These are phyloP conservation scores for Marasmius sp. DNA, from an alignment of 1,284 basidiomycete species.

Conservation along the genomic window DNA sequence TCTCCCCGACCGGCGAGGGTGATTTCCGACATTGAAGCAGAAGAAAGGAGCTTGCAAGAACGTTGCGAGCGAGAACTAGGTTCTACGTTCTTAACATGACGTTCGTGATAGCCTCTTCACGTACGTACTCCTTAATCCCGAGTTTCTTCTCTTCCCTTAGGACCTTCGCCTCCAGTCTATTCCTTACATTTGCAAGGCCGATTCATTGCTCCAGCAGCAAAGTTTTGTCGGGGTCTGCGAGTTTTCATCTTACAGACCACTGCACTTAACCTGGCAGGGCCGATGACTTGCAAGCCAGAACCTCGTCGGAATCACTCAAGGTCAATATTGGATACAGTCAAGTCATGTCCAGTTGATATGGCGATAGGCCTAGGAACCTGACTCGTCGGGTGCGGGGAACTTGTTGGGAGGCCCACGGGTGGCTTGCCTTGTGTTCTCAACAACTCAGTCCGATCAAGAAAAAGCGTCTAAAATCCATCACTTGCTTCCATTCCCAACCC, in stretches of 20 bases:
- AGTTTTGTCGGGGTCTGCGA: neutral
- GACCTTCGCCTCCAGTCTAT: neutral
- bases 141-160: constrained; percentile 4
- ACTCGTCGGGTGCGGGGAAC: neutral
- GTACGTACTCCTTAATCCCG: constrained; percentile 28
- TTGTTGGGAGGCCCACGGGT: neutral
- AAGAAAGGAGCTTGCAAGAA: neutral
- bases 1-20: neutral
- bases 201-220: neutral
- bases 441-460: no score
- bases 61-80: no score
- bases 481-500: no score
- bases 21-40: no score
- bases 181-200: neutral
- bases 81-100: neutral
- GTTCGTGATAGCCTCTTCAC: no score
- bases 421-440: neutral
- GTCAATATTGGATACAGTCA: neutral
- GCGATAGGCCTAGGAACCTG: neutral
- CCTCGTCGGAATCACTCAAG: no score
- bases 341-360: neutral
- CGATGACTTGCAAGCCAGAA: neutral
- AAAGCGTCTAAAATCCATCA: no score
- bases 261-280: neutral
- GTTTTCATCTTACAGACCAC: neutral